Percentiles rank a stretch among this genome's conserved stretches.
phyloP scores from a whole-genome alignment of 257 asterid genomes.

The Plantago major region DNA sequence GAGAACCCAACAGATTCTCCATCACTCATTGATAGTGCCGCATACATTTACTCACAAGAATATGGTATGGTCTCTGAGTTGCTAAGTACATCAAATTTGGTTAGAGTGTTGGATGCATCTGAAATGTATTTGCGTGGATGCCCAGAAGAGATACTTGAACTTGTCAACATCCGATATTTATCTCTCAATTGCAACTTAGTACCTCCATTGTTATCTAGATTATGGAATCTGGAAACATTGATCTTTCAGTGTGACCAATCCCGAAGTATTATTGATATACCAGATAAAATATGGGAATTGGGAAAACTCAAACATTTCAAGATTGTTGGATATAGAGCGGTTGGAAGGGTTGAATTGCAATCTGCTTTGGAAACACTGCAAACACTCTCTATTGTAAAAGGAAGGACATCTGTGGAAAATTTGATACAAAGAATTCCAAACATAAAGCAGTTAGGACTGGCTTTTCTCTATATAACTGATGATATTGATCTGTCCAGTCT shows the following conservation, averaged over 20 bases:
- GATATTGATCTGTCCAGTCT: no score
- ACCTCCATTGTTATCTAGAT: background rate
- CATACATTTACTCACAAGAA: no score
- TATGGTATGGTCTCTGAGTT: background rate
- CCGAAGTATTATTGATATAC: background rate
- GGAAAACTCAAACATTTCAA: constrained; percentile 11
- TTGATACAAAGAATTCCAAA: background rate
- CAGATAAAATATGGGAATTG: constrained; percentile 16
- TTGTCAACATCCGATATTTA: constrained; percentile 10
- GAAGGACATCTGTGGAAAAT: background rate
- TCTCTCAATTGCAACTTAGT: background rate
- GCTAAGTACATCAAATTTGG: background rate
- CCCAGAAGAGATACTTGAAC: constrained; percentile 2
- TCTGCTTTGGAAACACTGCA: constrained; percentile 1
- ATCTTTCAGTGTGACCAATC: background rate
- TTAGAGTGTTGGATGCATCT: constrained; percentile 9
- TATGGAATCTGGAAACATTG: constrained; percentile 8
- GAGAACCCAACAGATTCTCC: no score
- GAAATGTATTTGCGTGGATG: background rate
- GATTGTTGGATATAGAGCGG: background rate
- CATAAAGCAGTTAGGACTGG: constrained; percentile 9
- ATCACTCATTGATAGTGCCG: no score
- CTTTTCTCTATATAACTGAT: no score
- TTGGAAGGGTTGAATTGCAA: background rate
- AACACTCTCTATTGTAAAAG: background rate